Base-by-base conservation (phyloP, 2,329 filamentous ascomycete species). In the Penicillium sp. region DNA sequence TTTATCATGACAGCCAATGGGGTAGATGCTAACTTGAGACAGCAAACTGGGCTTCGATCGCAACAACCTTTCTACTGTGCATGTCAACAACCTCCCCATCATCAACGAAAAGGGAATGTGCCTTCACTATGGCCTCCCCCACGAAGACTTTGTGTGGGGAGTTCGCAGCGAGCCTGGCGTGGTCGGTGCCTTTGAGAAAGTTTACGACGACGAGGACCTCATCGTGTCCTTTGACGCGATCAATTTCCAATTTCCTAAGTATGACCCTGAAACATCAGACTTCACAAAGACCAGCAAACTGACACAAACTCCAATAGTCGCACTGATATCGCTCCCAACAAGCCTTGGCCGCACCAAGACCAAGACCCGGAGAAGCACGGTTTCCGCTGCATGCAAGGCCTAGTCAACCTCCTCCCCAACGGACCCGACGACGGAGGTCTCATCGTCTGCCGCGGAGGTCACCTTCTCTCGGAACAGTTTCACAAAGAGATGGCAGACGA, bases 61-160 rank as follows among this genome's bases (percentile, higher is more conserved):
- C 5, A 63, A 70, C 26, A 68, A 75, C 46, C 62, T 54, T 2
- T 63, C 57, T 0, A 74, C 70, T 5, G 65, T 69, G 10, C 68
- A 68, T 43, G 63, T 65, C 17, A 65, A 67, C 42, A 64, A 68
- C 2, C 64, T 74, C 2, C 71, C 71, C 3, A 41, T 66, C 13
- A 74, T 78, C 59, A 78, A 72, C 57, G 75, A 79, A 56, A 80
- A 79, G 63, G 77, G 78, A 29, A 80, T 80, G 69, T 75, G 75
- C 55, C 64, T 76, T 21, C 62, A 69, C 26, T 82, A 82, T 44
- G 77, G 70, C 0, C 72, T 78, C 2, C 64, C 72, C 1, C 79
- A 81, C 54, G 79, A 80, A 53, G 68, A 75, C 52, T 81, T 80
- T 55, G 73, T 75, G 3, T 80, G 78, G 78, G 69, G 68, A 7